These are phyloP conservation scores for Thalassiosira pacifica DNA, from an alignment of 352 stramenopile genomes.

Conservation along the genomic window DNA sequence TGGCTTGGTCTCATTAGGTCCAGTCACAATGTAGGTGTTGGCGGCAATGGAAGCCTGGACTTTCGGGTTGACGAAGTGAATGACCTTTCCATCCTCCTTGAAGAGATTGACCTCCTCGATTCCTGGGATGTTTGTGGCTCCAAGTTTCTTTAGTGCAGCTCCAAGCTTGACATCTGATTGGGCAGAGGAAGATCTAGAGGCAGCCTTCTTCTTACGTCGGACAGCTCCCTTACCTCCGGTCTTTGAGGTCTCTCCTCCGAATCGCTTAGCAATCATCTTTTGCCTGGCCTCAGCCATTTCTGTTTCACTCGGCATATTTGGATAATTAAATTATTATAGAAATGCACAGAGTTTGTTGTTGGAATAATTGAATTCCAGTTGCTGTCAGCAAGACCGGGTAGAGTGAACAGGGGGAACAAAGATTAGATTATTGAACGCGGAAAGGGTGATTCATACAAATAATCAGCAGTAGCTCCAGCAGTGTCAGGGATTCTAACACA, in stretches of 20 bases:
- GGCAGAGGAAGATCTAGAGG: slow-evolving; percentile 91
- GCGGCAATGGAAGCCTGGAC: slow-evolving; percentile 97
- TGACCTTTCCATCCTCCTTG: slow-evolving; percentile 98
- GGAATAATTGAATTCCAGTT: slow-evolving; percentile 5
- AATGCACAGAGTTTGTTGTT: too few species aligned
- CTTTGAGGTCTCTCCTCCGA: slow-evolving; percentile 88
- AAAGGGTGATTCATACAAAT: not conserved
- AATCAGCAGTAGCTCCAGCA: too few species aligned
- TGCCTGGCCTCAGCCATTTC: slow-evolving; percentile 84
- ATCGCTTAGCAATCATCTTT: slow-evolving; percentile 91
- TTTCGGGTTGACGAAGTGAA: slow-evolving; percentile 98
- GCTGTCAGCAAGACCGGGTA: not conserved
- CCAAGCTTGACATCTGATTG: slow-evolving; percentile 98
- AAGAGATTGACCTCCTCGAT: slow-evolving; percentile 99
- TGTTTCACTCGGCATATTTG: slow-evolving; percentile 73
- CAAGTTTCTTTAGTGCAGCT: slow-evolving; percentile 97
- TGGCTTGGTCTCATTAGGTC: slow-evolving; percentile 94
- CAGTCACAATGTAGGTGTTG: slow-evolving; percentile 99
- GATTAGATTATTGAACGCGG: not conserved
- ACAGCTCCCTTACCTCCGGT: slow-evolving; percentile 96
- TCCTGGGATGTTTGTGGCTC: slow-evolving; percentile 96
- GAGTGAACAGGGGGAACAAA: not conserved
- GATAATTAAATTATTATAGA: slow-evolving; percentile 28
- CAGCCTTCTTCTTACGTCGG: slow-evolving; percentile 96
- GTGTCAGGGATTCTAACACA: too few species aligned